phyloP scores from a whole-genome alignment of 108 stramenopile species.

The Cyclostephanos tholiformis region DNA sequence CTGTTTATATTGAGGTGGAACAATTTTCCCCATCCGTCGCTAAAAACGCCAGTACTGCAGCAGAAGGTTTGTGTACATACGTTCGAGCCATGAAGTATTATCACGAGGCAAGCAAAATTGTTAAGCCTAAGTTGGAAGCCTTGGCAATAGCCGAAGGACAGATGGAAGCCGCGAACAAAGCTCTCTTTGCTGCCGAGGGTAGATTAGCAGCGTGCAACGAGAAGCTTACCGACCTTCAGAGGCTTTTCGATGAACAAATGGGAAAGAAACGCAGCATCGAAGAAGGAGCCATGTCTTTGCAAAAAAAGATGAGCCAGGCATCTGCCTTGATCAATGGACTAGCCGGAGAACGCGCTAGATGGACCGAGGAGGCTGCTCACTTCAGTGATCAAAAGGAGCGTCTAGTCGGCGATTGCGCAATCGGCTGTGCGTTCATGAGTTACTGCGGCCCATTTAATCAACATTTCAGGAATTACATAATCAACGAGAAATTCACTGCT shows the following conservation, averaged over 20 bases:
- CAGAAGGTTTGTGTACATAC: slow-evolving; percentile 90
- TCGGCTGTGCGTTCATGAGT: slow-evolving; percentile 86
- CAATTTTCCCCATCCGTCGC: slow-evolving; percentile 74
- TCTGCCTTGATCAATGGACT: slow-evolving; percentile 84
- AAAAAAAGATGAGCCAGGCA: slow-evolving; percentile 90
- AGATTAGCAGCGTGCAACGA: slow-evolving; percentile 71
- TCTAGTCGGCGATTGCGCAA: slow-evolving; percentile 90
- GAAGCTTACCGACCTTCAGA: slow-evolving; percentile 73
- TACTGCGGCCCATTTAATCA: slow-evolving; percentile 95
- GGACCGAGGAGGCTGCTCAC: slow-evolving; percentile 89
- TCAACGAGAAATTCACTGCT: slow-evolving; percentile 79
- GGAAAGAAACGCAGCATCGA: slow-evolving; percentile 75
- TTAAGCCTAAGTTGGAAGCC: slow-evolving; percentile 94
- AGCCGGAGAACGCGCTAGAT: slow-evolving; percentile 82
- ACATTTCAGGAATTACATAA: slow-evolving; percentile 79
- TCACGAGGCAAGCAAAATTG: slow-evolving; percentile 91
- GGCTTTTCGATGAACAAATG: slow-evolving; percentile 85
- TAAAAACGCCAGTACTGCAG: slow-evolving; percentile 85
- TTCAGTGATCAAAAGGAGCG: slow-evolving; percentile 84
- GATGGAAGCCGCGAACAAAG: slow-evolving; percentile 87
- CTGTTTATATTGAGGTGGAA: slow-evolving; percentile 82
- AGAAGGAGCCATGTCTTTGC: slow-evolving; percentile 74
- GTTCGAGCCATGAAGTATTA: slow-evolving; percentile 90
- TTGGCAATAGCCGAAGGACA: slow-evolving; percentile 79
- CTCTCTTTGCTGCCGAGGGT: slow-evolving; percentile 73